Conservation (phyloP, 768 basidiomycete genomes). For the Calocybe indica region DNA sequence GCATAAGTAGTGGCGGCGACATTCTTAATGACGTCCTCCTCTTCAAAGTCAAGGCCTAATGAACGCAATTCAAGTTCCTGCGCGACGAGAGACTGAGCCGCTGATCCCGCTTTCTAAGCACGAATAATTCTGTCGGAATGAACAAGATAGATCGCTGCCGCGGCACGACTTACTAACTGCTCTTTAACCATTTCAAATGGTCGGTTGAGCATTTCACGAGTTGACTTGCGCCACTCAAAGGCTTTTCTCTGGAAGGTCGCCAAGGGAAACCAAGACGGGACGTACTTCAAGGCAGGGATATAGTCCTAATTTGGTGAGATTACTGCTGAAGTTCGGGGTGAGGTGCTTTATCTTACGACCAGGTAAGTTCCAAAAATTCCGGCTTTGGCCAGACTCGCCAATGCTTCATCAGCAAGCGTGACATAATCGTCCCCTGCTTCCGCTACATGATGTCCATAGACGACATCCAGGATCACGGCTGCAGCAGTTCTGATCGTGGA, state of each 20-base stretch:
- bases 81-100: constrained; percentile 27
- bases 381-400: constrained; percentile 27
- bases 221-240: constrained; percentile 23
- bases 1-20: constrained; percentile 37
- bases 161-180: constrained; percentile 20
- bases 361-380: constrained; percentile 38
- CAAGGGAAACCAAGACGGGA: constrained; percentile 37
- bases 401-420: constrained; percentile 30
- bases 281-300: constrained; percentile 28
- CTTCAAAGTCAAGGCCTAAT: constrained; percentile 15
- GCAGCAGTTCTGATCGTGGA: constrained; percentile 22
- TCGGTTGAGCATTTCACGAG: constrained; percentile 29
- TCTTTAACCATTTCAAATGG: constrained; percentile 35
- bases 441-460: constrained; percentile 31
- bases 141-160: neutral
- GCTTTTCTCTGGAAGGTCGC: constrained; percentile 35
- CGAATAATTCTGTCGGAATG: neutral
- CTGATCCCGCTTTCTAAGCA: constrained; percentile 20
- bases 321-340: neutral
- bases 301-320: constrained; percentile 18
- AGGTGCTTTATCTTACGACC: constrained; percentile 23
- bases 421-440: constrained; percentile 34
- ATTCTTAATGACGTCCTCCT: constrained; percentile 33
- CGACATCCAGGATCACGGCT: constrained; percentile 32
- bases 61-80: constrained; percentile 26